Base-by-base conservation (phyloP, 371 early-diverging fungal species). In the Phascolomyces articulosus region DNA sequence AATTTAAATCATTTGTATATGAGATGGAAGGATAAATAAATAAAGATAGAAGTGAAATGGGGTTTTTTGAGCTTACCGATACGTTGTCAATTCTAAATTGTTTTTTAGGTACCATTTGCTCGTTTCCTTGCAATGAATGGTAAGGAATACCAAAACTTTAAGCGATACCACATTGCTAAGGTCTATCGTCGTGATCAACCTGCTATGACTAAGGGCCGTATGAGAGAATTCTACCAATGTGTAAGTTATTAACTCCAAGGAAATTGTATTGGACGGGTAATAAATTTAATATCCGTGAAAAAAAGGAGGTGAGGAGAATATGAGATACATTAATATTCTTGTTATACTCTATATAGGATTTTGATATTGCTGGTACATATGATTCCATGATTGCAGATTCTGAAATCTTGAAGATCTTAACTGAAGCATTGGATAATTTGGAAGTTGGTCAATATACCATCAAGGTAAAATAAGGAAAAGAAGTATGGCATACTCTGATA, bases 151-250 rank as follows among this genome's bases (percentile, higher is more conserved):
- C 90, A 86, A 64, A 94, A 91, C 83, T 92, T 99, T 66, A 98
- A 99, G 78, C 89, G 99, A 40, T 99, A 98, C 82, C 99, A 99
- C 62, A 96, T 99, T 59, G 99, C 98, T 71, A 99, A 98, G 79
- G 99, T 99, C 27, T 99, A 98, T 83, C 89, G 99, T 58, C 88
- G 99, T 47, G 99, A 99, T 80, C 97, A 99, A 73, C 99, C 99
- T 29, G 93, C 97, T n/a, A 92, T 99, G 91, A 95, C 93, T 66
- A 96, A 96, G 74, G 99, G 99, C 2, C 89, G 99, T 40, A 91
- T 98, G 90, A 85, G 99, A 66, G 99, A 99, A 79, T 99, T 99
- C 70, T 93, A 87, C 81, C 99, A 99, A 81, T 98, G 99, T 70
- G 51, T 51, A 24, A 20, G 51, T 51, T 51, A n/a, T n/a, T n/a